Base-by-base conservation (phyloP, 495 filamentous ascomycete genomes). In the Neurospora sp. region DNA sequence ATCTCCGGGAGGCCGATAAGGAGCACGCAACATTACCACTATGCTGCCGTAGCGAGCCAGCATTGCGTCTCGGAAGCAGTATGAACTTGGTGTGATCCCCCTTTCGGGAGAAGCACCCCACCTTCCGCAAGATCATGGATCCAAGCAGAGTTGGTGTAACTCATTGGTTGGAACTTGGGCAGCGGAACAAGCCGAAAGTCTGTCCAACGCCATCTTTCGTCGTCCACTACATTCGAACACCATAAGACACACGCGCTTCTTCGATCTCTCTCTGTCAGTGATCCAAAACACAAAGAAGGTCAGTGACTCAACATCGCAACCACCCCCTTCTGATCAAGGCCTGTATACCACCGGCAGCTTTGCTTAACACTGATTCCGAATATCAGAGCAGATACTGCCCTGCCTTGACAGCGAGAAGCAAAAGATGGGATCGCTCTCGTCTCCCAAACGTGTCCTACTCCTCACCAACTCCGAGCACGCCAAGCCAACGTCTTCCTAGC, bases 401-500 rank as follows among this genome's bases (percentile, higher is more conserved):
- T 54, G 46, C 23, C 10, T 31, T 27, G 23, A 60, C 20, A 31
- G 1, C 0, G 39, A 44, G 44, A 70, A 72, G 12, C 49, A 62
- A 2, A 62, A 35, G 60, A 80, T 75, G 78, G 74, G 79, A 71
- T 78, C 78, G 44, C 18, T 70, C 31, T 37, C 74, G 37, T 5
- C 49, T 9, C 31, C 76, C 37, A 75, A 72, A 39, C 78, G 75
- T 5, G 80, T 87, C 18, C 80, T 90, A 11, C 85, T 90, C 70
- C 77, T 90, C 73, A 87, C 88, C 7, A 88, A 86, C 80, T 85
- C 85, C 54, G 88, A 89, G 74, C 82, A 85, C 71, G 88, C 20
- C 86, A 88, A 72, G 84, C 85, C 37, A 89, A 89, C 76, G 86
- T 89, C 35, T 82, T 85, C 41, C 83, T 90, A 1, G 87, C 88